These are phyloP conservation scores for Barnettozyma pratensis DNA, from an alignment of 805 yeast genomes.

Conservation along the genomic window DNA sequence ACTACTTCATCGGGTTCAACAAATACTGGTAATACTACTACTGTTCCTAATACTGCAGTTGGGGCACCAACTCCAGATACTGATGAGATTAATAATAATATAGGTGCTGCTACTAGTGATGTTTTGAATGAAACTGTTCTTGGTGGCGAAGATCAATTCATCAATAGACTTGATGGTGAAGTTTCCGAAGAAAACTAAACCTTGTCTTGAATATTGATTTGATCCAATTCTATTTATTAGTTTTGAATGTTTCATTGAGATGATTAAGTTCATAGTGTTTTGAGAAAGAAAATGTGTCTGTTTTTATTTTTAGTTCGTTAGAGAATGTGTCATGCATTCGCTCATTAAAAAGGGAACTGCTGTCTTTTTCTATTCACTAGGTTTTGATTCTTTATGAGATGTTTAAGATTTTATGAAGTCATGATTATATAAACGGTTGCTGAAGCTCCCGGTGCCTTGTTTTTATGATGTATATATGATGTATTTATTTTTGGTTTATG, in stretches of 20 bases:
- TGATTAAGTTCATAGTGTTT: too few relatives aligned
- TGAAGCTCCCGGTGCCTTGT: not conserved
- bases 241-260: too few relatives aligned
- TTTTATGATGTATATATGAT: not conserved
- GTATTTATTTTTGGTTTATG: not conserved
- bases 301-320: too few relatives aligned
- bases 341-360: too few relatives aligned
- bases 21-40: not conserved
- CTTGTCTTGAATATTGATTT: too few relatives aligned
- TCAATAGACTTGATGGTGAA: not conserved
- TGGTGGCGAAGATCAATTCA: not conserved
- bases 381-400: too few relatives aligned
- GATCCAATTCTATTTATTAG: too few relatives aligned
- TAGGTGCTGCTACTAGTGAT: not conserved
- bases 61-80: not conserved
- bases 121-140: not conserved
- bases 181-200: not conserved
- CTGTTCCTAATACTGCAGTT: constrained; percentile 2
- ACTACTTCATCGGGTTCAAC: not conserved
- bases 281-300: too few relatives aligned
- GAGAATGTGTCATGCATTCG: too few relatives aligned
- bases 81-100: not conserved
- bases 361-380: too few relatives aligned
- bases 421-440: not conserved
- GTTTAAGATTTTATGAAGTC: not conserved